Base-by-base conservation (phyloP, 2,329 filamentous ascomycete genomes). In the Aspergillus tanneri region DNA sequence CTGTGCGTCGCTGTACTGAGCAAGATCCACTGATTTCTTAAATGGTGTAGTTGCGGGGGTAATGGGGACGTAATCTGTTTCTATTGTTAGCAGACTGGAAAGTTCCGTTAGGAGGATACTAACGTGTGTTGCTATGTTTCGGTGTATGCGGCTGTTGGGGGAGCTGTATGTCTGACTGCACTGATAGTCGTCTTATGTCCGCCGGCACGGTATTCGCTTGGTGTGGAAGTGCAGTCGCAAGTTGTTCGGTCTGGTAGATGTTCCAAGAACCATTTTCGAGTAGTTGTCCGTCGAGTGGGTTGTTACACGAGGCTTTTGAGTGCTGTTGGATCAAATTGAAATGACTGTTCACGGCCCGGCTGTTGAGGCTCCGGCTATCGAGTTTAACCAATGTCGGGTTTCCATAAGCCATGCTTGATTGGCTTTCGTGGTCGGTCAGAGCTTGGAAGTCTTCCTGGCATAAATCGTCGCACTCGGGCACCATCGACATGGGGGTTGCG, bases 21-120 rank as follows among this genome's bases (percentile, higher is more conserved):
- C 59, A 50, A 67, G 58, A 50, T 68, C 66, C 52, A 65, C 64
- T 43, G 68, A 64, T 56, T 65, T 63, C 58, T 68, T 71, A 59
- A 72, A 68, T 11, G 85, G 84, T 16, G 83, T 87, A 43, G 83
- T 81, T 59, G 79, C 80, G 44, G 86, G 85, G 22, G 86, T 88
- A 37, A 84, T 79, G 48, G 85, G 85, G 55, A 82, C 81, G 59
- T 82, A 85, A 56, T 73, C 84, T 84, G 49, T 34, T 43, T 22
- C 24, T 19, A 11, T 16, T 16, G 55, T 72, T 43, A 67, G 60
- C 27, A 28, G 9, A 37, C 11, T 27, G n/a, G 37, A 23, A 24
- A 21, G 6, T 14, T 32, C 43, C 16, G 18, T 2, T 6, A 21
- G 16, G 18, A 40, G 8, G 32, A 16, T 2, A 21, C 82, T 72